These are phyloP conservation scores for Dentipellis sp. DNA, from an alignment of 768 basidiomycete genomes.

Conservation along the genomic window DNA sequence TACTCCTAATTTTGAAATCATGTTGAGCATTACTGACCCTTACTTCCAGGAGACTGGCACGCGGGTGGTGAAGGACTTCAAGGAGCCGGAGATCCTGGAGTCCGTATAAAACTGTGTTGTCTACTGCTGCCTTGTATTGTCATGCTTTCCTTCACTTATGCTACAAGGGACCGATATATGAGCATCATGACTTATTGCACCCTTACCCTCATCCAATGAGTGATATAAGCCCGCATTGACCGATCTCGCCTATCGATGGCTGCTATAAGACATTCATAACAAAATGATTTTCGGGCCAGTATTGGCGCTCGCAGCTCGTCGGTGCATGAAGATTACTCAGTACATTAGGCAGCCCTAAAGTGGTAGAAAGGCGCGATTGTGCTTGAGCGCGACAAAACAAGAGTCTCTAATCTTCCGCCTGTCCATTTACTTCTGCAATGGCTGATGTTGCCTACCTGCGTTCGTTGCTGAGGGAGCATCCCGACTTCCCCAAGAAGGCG, in stretches of 20 bases:
- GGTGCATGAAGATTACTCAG: too few relatives aligned
- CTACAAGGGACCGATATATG: conserved; percentile 32
- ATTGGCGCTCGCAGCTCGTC: too few relatives aligned
- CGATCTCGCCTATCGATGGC: too few relatives aligned
- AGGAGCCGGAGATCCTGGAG: conserved; percentile 92
- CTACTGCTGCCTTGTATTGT: conserved; percentile 9
- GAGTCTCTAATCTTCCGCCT: too few relatives aligned
- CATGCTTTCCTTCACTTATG: conserved; percentile 22
- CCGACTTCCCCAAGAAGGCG: conserved; percentile 90
- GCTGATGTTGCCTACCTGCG: conserved; percentile 69
- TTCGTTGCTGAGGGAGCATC: conserved; percentile 47
- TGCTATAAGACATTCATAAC: too few relatives aligned
- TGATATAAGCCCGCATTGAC: too few relatives aligned
- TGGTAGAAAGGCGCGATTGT: too few relatives aligned
- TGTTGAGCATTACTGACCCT: conserved; percentile 9
- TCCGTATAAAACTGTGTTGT: conserved; percentile 57
- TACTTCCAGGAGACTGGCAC: conserved; percentile 79
- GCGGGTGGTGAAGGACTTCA: conserved; percentile 91
- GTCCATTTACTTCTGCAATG: conserved; percentile 29
- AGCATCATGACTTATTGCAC: conserved; percentile 16
- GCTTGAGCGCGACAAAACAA: too few relatives aligned
- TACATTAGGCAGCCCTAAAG: too few relatives aligned
- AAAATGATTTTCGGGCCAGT: too few relatives aligned
- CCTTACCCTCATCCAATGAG: too few relatives aligned
- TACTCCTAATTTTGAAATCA: neutral